Conservation (phyloP, 2,329 filamentous ascomycete genomes). For the Phaeosphaeriaceae sp. region DNA sequence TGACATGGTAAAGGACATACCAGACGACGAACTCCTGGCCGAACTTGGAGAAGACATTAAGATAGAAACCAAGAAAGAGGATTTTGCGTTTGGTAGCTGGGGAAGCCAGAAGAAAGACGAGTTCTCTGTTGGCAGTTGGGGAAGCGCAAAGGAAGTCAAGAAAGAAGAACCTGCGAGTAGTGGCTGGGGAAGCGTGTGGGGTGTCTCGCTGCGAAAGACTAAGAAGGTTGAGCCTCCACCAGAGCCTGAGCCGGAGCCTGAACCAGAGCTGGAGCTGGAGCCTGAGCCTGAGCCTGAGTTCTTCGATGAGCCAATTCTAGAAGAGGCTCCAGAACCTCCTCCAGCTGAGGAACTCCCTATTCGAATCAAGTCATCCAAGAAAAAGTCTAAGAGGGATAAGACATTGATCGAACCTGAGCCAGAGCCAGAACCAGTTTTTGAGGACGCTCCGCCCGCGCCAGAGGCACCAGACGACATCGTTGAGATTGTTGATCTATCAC, state of each 20-base stretch:
- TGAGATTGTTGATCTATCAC: slow-evolving; percentile 37
- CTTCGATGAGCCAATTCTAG: slow-evolving; percentile 37
- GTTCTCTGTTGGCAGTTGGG: slow-evolving; percentile 1
- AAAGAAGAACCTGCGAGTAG: slow-evolving; percentile 35
- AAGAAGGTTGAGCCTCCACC: slow-evolving; percentile 52
- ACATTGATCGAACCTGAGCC: slow-evolving; percentile 13
- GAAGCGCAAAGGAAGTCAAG: slow-evolving; percentile 19
- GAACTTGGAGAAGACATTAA: slow-evolving; percentile 41
- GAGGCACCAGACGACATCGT: slow-evolving; percentile 31
- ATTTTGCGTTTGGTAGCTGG: slow-evolving; percentile 35
- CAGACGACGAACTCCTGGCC: slow-evolving; percentile 40
- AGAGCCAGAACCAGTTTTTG: slow-evolving; percentile 12
- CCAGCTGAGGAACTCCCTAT: slow-evolving; percentile 28
- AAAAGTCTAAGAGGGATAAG: slow-evolving; percentile 47
- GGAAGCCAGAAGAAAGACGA: slow-evolving; percentile 48
- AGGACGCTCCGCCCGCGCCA: slow-evolving; percentile 7
- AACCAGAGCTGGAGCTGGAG: not conserved
- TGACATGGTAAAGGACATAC: slow-evolving; percentile 43
- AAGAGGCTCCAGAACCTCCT: slow-evolving; percentile 13
- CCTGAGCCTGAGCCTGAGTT: slow-evolving; percentile 21
- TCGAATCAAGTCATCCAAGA: slow-evolving; percentile 51
- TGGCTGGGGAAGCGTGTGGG: slow-evolving; percentile 51
- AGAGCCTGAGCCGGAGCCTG: slow-evolving; percentile 10
- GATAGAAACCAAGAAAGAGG: slow-evolving; percentile 30
- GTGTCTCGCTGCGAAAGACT: slow-evolving; percentile 52